Evolutionary conservation across 176 grass and related monocot species (phyloP), one percentile per base, ranked within the genome.

Genomic region (Chrysopogon serrulatus): DNA sequence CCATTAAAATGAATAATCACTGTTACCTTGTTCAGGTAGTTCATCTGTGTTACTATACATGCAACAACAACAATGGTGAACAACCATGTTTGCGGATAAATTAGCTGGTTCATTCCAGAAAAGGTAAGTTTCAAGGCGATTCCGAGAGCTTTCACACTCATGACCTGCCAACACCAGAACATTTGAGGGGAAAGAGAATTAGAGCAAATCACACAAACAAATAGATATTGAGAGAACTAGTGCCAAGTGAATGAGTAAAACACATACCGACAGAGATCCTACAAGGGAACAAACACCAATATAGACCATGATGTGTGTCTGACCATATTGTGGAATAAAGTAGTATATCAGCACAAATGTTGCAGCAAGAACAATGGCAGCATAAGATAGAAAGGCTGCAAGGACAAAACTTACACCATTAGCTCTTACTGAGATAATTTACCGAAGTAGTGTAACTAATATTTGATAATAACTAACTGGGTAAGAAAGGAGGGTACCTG

Each of bases 101-200:
- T 73, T 76, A 98, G 77, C 71, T 98, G 95, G 84, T 98, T 98
- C 85, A 91, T 90, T 74, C 95, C 95, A 1, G 92, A 95, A 95
- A 98, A 98, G 23, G 95, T 98, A 57, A 98, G 73, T 68, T 98
- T 98, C 79, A 98, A 89, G 67, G 92, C 95, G 73, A 98, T 95
- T 82, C 95, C 95, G 63, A 98, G 95, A 64, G 95, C 95, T 93
- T 98, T 93, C 77, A 98, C 90, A 73, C 95, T 98, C 95, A 98
- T 98, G 81, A 98, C 95, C 95, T 98, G 86, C 79, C 57, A 83
- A 80, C 80, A 83, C 27, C 30, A 89, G 39, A 8, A 79, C n/a
- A 88, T 76, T 10, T 10, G 47, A 42, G 32, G 45, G 18, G 9
- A 45, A 61, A 86, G 19, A 67, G 21, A 79, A 68, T 48, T 62